phyloP scores from a whole-genome alignment of 768 basidiomycete genomes.

The Suillus clintonianus region DNA sequence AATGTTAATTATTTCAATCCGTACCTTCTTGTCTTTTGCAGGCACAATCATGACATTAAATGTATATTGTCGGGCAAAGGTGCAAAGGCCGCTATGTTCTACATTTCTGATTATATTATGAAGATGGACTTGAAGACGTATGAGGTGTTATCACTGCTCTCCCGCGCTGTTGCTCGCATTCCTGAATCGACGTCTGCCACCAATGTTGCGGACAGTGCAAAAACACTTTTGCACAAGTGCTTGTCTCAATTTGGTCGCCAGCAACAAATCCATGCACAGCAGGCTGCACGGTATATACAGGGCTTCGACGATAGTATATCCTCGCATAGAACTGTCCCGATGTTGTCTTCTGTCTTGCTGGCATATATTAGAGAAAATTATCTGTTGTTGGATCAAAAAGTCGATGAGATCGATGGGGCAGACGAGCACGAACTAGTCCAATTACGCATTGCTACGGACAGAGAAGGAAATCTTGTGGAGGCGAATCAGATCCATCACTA shows the following conservation, averaged over 20 bases:
- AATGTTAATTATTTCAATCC: constrained; percentile 35
- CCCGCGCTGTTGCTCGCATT: constrained; percentile 17
- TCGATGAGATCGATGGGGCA: not conserved
- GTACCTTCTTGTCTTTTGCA: constrained; percentile 32
- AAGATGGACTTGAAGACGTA: constrained; percentile 31
- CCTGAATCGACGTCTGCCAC: not conserved
- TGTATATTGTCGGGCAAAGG: constrained; percentile 35
- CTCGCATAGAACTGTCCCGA: constrained; percentile 31
- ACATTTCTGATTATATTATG: constrained; percentile 38
- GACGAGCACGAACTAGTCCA: not conserved
- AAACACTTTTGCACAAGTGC: constrained; percentile 32
- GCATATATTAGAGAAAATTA: constrained; percentile 1
- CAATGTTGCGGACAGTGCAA: constrained; percentile 11
- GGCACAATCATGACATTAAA: constrained; percentile 38
- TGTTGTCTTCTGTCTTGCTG: constrained; percentile 22
- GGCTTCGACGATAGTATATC: constrained; percentile 23
- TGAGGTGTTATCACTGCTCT: constrained; percentile 27
- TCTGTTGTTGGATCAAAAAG: not conserved
- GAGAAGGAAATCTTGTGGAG: constrained; percentile 12
- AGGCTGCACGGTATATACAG: constrained; percentile 33
- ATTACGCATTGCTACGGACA: not conserved
- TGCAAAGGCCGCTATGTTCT: constrained; percentile 38
- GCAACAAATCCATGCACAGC: constrained; percentile 38
- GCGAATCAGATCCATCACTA: constrained; percentile 33
- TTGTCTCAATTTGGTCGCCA: constrained; percentile 27